Evolutionary conservation across 345 rosid species (phyloP).

Genomic region (Hevea brasiliensis): DNA sequence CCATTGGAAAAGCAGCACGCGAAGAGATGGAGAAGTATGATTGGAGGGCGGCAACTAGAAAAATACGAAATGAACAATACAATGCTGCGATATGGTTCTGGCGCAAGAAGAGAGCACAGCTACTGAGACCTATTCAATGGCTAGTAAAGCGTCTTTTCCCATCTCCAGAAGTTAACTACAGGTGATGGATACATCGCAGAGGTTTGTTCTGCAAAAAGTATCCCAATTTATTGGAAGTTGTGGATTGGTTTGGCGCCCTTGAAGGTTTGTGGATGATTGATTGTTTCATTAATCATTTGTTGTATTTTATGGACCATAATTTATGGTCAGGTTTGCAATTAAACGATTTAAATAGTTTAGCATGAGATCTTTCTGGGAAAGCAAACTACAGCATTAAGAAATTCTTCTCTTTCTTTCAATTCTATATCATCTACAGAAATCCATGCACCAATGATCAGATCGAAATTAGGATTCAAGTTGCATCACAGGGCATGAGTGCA

Average conservation of each 20-base stretch:
- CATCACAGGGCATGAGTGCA: no score
- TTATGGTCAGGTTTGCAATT: no score
- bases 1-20: constrained; percentile 82
- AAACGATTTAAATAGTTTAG: no score
- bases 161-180: constrained; percentile 45
- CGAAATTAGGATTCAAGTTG: no score
- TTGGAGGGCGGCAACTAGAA: constrained; percentile 92
- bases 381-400: no score
- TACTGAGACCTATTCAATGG: constrained; percentile 79
- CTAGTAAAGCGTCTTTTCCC: constrained; percentile 63
- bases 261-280: no score
- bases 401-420: no score
- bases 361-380: no score
- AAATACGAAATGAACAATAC: constrained; percentile 87
- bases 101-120: constrained; percentile 74
- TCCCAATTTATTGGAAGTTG: not conserved
- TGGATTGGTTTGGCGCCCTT: constrained; percentile 14
- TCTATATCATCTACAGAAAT: no score
- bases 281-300: no score
- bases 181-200: constrained; percentile 10
- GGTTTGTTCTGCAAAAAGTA: not conserved
- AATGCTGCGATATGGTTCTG: constrained; percentile 98
- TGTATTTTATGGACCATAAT: no score
- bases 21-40: constrained; percentile 86
- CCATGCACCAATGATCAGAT: no score